Evolutionary conservation across 2,329 filamentous ascomycete genomes (phyloP), one percentile per base, ranked within the genome.

Genomic region (Thelonectria discophora): DNA sequence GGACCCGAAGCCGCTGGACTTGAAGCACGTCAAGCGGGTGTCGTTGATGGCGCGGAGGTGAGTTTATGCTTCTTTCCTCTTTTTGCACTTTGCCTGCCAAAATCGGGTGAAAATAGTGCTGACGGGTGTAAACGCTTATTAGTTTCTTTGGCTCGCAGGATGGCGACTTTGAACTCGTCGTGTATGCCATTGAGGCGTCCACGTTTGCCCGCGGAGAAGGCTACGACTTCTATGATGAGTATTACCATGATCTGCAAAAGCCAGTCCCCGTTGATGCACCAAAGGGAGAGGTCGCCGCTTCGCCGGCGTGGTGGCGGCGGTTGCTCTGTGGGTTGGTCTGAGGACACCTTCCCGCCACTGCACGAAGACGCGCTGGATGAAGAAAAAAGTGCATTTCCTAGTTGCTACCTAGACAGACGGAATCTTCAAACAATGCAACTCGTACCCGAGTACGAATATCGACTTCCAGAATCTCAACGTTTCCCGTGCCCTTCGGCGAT

Each of bases 31-130:
- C 40, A 90, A 86, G 76, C 82, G 90, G 48, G 79, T 94, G 30
- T 89, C 88, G 52, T 81, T 95, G 61, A 94, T 95, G 92, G 90
- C 91, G 82, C 80, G 92, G 74, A 95, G 92, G 91, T 92, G 76
- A 60, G 79, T 73, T 46, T 15, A 24, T 24, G 24, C 24, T 24
- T 7, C 11, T 15, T 20, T 17, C 30, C 15, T 13, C 13, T 21
- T 34, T 24, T 24, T 4, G 7, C 4, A 18, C 17, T 21, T 15
- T 34, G 10, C 47, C 18, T 47, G n/a, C 46, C 2, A 18, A 24
- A 4, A 24, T 4, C 7, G 24, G 7, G 24, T 4, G 4, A 7
- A 24, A 24, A 7, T 7, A 24, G 24, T 39, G 45, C 60, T 20
- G 50, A 51, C 71, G 77, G 53, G 77, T 59, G 1, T 50, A n/a